Conservation (phyloP, 2,329 filamentous ascomycete species). For the Diaporthe sp. region DNA sequence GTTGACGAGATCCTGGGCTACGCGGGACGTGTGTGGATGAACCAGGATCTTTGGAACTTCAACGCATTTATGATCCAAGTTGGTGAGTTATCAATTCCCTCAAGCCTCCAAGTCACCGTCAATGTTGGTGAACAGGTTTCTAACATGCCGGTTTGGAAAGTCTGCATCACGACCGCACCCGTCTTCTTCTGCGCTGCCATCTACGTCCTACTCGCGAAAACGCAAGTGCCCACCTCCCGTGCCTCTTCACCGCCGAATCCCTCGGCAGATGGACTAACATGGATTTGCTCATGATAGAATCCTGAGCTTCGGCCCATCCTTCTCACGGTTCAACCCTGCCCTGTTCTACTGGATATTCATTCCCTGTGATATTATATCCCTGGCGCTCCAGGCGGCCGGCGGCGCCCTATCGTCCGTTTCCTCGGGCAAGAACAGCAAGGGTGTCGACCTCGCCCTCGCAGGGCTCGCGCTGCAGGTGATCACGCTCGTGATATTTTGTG, state of each 20-base stretch:
- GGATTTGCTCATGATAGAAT: constrained; percentile 49
- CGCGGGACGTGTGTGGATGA: constrained; percentile 69
- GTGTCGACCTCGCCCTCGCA: constrained; percentile 64
- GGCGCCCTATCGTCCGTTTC: constrained; percentile 64
- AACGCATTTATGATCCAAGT: constrained; percentile 77
- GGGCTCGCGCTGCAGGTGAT: constrained; percentile 72
- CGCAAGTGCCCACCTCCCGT: constrained; percentile 45
- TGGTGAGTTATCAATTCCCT: constrained; percentile 53
- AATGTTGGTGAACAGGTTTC: background rate
- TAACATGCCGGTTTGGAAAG: constrained; percentile 49
- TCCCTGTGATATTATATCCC: constrained; percentile 67
- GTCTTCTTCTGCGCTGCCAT: constrained; percentile 74
- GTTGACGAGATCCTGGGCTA: constrained; percentile 74
- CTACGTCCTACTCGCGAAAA: constrained; percentile 72
- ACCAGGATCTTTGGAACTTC: constrained; percentile 71
- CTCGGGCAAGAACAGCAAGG: constrained; percentile 60
- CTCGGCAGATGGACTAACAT: background rate
- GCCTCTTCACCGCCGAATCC: background rate
- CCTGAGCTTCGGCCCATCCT: constrained; percentile 53
- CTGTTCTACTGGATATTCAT: constrained; percentile 63
- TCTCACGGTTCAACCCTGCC: constrained; percentile 58
- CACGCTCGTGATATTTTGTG: constrained; percentile 66
- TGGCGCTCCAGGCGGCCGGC: constrained; percentile 68
- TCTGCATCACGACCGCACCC: constrained; percentile 69
- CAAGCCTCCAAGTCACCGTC: background rate